These are phyloP conservation scores for Hypoxylon crocopeplum DNA, from an alignment of 495 filamentous ascomycete species.

Conservation along the genomic window DNA sequence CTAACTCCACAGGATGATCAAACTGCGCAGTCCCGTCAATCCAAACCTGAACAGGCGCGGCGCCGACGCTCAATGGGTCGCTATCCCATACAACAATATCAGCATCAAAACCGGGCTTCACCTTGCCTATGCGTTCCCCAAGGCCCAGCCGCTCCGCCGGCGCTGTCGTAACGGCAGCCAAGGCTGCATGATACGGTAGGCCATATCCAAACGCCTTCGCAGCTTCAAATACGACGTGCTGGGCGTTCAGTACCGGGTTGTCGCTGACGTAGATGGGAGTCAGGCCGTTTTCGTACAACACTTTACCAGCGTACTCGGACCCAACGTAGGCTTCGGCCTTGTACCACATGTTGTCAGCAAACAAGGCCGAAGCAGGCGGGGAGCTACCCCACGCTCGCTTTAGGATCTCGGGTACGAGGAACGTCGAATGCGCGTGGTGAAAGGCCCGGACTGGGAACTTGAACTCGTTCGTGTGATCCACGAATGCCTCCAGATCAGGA, in stretches of 20 bases:
- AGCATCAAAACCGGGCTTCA: constrained; percentile 68
- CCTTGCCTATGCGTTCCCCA: constrained; percentile 65
- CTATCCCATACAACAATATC: constrained; percentile 73
- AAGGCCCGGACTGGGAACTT: constrained; percentile 66
- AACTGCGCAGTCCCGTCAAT: constrained; percentile 66
- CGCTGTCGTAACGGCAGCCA: constrained; percentile 66
- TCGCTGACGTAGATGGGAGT: constrained; percentile 58
- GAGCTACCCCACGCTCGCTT: constrained; percentile 56
- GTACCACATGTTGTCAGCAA: constrained; percentile 69
- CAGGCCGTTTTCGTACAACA: constrained; percentile 64
- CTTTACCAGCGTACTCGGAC: constrained; percentile 65
- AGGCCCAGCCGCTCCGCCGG: constrained; percentile 66
- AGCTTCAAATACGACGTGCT: constrained; percentile 64
- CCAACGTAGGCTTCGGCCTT: constrained; percentile 68
- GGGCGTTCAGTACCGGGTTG: constrained; percentile 58
- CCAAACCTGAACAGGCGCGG: constrained; percentile 67
- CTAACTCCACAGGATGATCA: constrained; percentile 50
- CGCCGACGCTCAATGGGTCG: constrained; percentile 66
- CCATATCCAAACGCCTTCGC: constrained; percentile 67
- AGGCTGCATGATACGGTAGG: constrained; percentile 63
- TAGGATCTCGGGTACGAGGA: constrained; percentile 64
- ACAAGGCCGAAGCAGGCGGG: constrained; percentile 56
- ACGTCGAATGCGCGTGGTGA: constrained; percentile 70
- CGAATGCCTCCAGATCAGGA: constrained; percentile 67
- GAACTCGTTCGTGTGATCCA: constrained; percentile 70